phyloP scores from a whole-genome alignment of 176 grass and related monocot genomes.

The Phyllostachys edulis region DNA sequence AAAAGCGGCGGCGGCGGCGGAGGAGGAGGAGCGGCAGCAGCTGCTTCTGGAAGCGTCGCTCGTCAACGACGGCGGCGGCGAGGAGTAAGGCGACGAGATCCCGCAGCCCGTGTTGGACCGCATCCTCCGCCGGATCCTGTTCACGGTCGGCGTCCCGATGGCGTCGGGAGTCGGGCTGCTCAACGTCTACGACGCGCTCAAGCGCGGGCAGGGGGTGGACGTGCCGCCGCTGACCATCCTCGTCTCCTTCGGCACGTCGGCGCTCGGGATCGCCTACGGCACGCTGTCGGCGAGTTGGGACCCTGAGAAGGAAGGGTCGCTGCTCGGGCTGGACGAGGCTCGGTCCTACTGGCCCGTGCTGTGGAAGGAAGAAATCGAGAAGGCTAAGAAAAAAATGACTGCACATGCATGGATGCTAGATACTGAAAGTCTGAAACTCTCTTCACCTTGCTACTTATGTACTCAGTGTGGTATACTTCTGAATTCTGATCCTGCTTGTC shows the following conservation, averaged over 20 bases:
- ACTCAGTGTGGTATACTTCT: neutral
- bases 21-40: constrained; percentile 14
- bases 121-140: constrained; percentile 63
- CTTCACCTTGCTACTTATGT: neutral
- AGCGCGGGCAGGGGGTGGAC: constrained; percentile 23
- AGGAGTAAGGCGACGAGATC: constrained; percentile 46
- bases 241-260: constrained; percentile 75
- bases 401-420: neutral
- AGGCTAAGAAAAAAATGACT: constrained; percentile 36
- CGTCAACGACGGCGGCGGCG: neutral
- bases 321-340: constrained; percentile 74
- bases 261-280: constrained; percentile 81
- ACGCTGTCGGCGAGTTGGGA: constrained; percentile 85
- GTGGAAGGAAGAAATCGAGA: constrained; percentile 68
- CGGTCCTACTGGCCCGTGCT: constrained; percentile 75
- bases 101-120: constrained; percentile 73
- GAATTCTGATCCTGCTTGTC: neutral
- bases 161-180: constrained; percentile 53
- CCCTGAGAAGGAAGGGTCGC: constrained; percentile 65
- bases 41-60: constrained; percentile 7
- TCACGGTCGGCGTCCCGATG: constrained; percentile 67
- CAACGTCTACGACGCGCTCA: constrained; percentile 51
- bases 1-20: constrained; percentile 19
- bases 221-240: constrained; percentile 56
- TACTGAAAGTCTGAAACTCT: neutral